Base-by-base conservation (phyloP, 345 rosid genomes). In the Lepidium didymum region DNA sequence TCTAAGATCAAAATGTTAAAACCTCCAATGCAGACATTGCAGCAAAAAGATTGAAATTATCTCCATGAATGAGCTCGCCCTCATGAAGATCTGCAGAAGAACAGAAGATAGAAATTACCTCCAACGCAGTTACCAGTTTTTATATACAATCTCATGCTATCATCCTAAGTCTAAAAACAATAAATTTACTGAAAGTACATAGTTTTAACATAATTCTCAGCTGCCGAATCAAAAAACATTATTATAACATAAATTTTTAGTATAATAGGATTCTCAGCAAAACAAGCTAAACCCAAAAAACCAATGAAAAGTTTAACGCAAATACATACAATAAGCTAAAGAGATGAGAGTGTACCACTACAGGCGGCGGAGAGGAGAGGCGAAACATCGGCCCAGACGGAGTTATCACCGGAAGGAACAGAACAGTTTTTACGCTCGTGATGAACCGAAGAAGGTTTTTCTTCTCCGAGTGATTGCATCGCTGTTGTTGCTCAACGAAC, bases 21-120 rank as follows among this genome's bases (percentile, higher is more conserved):
- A 93, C 99, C 99, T 93, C 99, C 52, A 93, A 77, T 19, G 99
- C 99, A 77, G 99, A 88, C 99, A 88, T 93, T 18, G 99, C 99
- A 34, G 99, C 99, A 69, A 80, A 90, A 72, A 93, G 97, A 85
- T 93, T 89, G 69, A 92, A 92, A 77, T 92, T 92, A 46, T 89
- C 87, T 59, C 92, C 96, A 71, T 88, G 89, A 51, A 91, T 81
- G 50, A 91, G 92, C 63, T 91, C 92, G 7, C 97, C 91, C n/a
- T 91, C 92, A 27, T 56, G 79, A 70, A 91, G 90, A 58, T 84
- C 97, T 76, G 62, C 63, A 51, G 36, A 14, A 41, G 5, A 60
- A 51, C 5, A 41, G 3, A 67, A 40, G 14, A 47, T 15, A 57
- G 29, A 56, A 57, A 19, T 52, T 7, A 53, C 21, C 33, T 53